Percentiles rank a stretch among this genome's conserved stretches.
Conservation (phyloP, 306 rosid species). For the Cicer cuneatum region DNA sequence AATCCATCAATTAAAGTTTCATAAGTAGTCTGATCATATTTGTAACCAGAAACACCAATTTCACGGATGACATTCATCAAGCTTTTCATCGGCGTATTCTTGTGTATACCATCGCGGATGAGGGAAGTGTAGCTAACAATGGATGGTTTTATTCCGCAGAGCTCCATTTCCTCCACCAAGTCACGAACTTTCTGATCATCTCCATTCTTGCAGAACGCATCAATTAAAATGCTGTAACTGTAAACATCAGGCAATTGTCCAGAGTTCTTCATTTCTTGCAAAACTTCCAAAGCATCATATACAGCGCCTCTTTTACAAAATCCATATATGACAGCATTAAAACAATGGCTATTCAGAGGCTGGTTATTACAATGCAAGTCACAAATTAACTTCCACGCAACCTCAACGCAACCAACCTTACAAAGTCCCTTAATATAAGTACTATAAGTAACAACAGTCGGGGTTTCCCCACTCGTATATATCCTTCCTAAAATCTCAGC, state of each 20-base stretch:
- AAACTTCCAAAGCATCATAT: slow-evolving; percentile 53
- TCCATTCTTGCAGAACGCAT: slow-evolving; percentile 58
- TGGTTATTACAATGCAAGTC: slow-evolving; percentile 47
- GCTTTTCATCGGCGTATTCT: slow-evolving; percentile 46
- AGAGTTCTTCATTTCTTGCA: slow-evolving; percentile 59
- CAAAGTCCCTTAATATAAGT: slow-evolving; percentile 68
- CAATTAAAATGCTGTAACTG: slow-evolving; percentile 67
- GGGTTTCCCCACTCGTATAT: slow-evolving; percentile 54
- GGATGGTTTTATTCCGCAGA: slow-evolving; percentile 55
- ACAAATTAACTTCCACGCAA: slow-evolving; percentile 53
- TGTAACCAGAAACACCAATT: slow-evolving; percentile 48
- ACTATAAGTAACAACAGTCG: slow-evolving; percentile 63
- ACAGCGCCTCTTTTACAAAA: slow-evolving; percentile 55
- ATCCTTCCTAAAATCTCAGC: slow-evolving; percentile 58
- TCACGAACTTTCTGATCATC: slow-evolving; percentile 45
- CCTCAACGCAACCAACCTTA: slow-evolving; percentile 52
- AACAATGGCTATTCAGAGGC: slow-evolving; percentile 58
- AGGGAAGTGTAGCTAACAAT: slow-evolving; percentile 61
- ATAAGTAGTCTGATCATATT: slow-evolving; percentile 55
- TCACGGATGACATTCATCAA: slow-evolving; percentile 43
- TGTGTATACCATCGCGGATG: slow-evolving; percentile 59
- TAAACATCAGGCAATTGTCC: slow-evolving; percentile 62
- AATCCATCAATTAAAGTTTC: slow-evolving; percentile 60
- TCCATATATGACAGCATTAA: slow-evolving; percentile 59
- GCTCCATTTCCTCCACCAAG: slow-evolving; percentile 59